These are phyloP conservation scores for Theobroma cacao DNA, from an alignment of 345 rosid species.

Conservation along the genomic window DNA sequence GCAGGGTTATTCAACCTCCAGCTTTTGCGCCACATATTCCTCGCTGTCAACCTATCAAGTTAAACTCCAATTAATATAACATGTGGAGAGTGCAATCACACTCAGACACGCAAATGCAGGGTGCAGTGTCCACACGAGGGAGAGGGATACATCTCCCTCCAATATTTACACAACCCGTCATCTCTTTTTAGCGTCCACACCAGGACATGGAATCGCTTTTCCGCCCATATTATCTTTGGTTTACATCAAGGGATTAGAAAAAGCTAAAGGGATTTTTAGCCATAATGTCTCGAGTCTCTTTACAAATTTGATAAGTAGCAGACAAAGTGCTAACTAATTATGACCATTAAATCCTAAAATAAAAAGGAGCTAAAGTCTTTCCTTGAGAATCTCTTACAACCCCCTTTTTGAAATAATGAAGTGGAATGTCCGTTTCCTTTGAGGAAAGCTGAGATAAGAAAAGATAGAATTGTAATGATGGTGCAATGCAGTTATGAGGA, in stretches of 20 bases:
- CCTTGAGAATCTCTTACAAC: slow-evolving; percentile 14
- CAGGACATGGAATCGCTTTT: slow-evolving; percentile 44
- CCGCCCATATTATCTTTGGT: slow-evolving; percentile 4
- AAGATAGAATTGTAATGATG: slow-evolving; percentile 29
- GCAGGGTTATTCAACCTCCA: slow-evolving; percentile 11
- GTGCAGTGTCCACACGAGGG: slow-evolving; percentile 16
- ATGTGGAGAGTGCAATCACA: slow-evolving; percentile 15
- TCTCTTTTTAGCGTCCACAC: slow-evolving; percentile 19
- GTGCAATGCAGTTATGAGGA: slow-evolving; percentile 24
- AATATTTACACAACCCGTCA: neutral
- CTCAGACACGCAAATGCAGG: slow-evolving; percentile 9
- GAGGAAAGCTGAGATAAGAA: slow-evolving; percentile 18
- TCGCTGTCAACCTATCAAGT: slow-evolving; percentile 18
- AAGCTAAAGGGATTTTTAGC: slow-evolving; percentile 13
- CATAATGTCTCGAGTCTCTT: slow-evolving; percentile 14
- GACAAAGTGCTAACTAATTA: slow-evolving; percentile 30
- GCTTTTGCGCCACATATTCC: slow-evolving; percentile 33
- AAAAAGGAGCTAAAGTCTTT: neutral
- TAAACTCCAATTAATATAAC: neutral
- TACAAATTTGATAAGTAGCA: neutral
- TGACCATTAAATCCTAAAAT: slow-evolving; percentile 21
- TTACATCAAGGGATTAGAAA: slow-evolving; percentile 16
- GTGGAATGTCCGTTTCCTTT: slow-evolving; percentile 25
- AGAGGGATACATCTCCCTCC: neutral
- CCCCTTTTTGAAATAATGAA: slow-evolving; percentile 25